Conservation (phyloP, 139 green algal genomes). For the Spirogloea muscicola region DNA sequence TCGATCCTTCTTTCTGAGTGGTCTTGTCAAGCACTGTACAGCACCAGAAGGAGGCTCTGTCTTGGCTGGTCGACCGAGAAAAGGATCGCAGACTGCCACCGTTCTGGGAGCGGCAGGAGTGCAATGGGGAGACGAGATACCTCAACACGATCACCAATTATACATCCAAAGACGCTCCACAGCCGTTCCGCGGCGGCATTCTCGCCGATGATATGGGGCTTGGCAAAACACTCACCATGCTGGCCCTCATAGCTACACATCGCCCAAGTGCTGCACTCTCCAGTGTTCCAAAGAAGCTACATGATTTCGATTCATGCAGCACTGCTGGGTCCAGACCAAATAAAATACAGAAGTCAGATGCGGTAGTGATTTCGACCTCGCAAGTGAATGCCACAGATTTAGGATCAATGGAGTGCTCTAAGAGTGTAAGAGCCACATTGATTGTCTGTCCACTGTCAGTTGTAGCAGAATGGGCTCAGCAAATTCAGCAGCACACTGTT, state of each 20-base stretch:
- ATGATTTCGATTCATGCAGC: too few species aligned
- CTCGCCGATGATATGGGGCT: conserved; percentile 38
- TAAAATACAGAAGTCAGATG: too few species aligned
- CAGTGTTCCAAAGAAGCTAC: too few species aligned
- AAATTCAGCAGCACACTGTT: conserved; percentile 62
- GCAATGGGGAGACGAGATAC: conserved; percentile 17
- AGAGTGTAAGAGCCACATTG: conserved; percentile 58
- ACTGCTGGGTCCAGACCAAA: too few species aligned
- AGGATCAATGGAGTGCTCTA: too few species aligned
- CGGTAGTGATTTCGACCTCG: too few species aligned
- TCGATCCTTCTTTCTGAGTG: too few species aligned
- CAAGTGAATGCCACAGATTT: too few species aligned
- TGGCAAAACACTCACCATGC: conserved; percentile 16
- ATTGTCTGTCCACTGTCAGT: conserved; percentile 68
- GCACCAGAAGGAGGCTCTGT: conserved; percentile 63
- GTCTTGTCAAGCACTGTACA: too few species aligned
- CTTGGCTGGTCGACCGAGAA: conserved; percentile 69
- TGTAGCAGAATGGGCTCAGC: conserved; percentile 61
- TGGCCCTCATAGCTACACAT: conserved; percentile 64
- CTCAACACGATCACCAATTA: conserved; percentile 55
- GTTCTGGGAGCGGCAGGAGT: conserved; percentile 53
- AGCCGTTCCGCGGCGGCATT: conserved; percentile 43
- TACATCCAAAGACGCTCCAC: neutral
- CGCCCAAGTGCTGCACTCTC: conserved; percentile 40
- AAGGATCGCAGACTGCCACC: conserved; percentile 61